These are phyloP conservation scores for Picochlorum sp. DNA, from an alignment of 139 green algal genomes.

Conservation along the genomic window DNA sequence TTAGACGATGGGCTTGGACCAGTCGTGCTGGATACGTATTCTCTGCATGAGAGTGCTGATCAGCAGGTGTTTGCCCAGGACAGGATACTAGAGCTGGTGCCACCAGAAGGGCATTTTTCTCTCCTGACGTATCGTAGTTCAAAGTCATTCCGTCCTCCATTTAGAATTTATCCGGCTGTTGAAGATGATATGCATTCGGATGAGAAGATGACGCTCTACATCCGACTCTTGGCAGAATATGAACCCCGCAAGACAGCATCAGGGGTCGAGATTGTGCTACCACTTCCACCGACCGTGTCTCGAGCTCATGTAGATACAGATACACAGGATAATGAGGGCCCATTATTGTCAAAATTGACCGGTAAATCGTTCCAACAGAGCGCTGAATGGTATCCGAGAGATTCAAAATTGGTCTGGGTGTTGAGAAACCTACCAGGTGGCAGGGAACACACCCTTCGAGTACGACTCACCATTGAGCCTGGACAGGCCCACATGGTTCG, in stretches of 20 bases:
- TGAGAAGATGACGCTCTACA: slow-evolving; percentile 32
- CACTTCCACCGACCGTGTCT: slow-evolving; percentile 49
- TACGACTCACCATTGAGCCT: slow-evolving; percentile 47
- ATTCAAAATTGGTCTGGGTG: slow-evolving; percentile 54
- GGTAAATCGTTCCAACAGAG: slow-evolving; percentile 31
- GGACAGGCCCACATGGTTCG: slow-evolving; percentile 11
- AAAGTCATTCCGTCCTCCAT: slow-evolving; percentile 78
- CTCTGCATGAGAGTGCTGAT: slow-evolving; percentile 76
- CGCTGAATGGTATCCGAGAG: slow-evolving; percentile 63
- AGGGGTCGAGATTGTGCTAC: slow-evolving; percentile 62
- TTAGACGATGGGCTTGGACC: not conserved
- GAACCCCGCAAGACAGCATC: slow-evolving; percentile 41
- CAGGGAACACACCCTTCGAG: slow-evolving; percentile 47
- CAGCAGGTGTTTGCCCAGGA: slow-evolving; percentile 82
- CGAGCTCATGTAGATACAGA: slow-evolving; percentile 51
- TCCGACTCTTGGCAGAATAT: slow-evolving; percentile 25
- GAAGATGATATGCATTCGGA: slow-evolving; percentile 50
- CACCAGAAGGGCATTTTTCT: slow-evolving; percentile 82
- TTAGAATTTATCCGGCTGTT: slow-evolving; percentile 61
- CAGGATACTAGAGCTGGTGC: slow-evolving; percentile 77
- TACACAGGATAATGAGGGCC: not conserved
- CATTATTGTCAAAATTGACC: not conserved
- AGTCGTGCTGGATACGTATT: slow-evolving; percentile 29
- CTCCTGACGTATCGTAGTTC: slow-evolving; percentile 90
- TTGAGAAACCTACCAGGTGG: slow-evolving; percentile 53